Percentiles rank a stretch among this genome's conserved stretches.
Evolutionary conservation across 2,329 filamentous ascomycete species (phyloP).

Genomic region (Camptophora hylomeconis): DNA sequence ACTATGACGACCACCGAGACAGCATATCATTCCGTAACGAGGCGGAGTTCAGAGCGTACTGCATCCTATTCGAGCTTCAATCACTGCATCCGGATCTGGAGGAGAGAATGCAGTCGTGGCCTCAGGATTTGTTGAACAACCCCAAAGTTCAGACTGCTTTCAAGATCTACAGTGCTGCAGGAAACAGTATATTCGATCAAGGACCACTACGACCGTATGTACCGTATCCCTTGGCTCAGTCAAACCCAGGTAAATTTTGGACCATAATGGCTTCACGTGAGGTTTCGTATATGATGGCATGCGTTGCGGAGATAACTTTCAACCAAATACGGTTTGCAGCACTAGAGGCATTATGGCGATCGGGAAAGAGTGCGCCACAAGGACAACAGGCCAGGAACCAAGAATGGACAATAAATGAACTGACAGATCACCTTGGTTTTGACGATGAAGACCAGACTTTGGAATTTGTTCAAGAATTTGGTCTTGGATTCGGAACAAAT

Average conservation of each 20-base stretch:
- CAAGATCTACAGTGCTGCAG: conserved; percentile 42
- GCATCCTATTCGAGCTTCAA: conserved; percentile 43
- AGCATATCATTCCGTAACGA: conserved; percentile 42
- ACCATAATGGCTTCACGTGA: conserved; percentile 39
- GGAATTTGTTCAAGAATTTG: conserved; percentile 41
- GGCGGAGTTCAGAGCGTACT: conserved; percentile 51
- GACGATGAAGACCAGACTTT: conserved; percentile 42
- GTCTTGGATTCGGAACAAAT: conserved; percentile 36
- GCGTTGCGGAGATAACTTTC: conserved; percentile 51
- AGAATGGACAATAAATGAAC: conserved; percentile 43
- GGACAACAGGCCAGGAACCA: conserved; percentile 37
- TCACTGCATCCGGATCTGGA: conserved; percentile 42
- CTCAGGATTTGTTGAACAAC: conserved; percentile 36
- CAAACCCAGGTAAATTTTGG: conserved; percentile 48
- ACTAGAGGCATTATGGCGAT: conserved; percentile 42
- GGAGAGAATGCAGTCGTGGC: conserved; percentile 44
- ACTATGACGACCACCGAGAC: conserved; percentile 43
- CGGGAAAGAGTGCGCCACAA: conserved; percentile 34
- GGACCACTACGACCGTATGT: conserved; percentile 37
- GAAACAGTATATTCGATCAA: conserved; percentile 39
- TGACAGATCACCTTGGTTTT: conserved; percentile 41
- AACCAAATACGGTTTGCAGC: conserved; percentile 43
- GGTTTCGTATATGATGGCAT: conserved; percentile 50
- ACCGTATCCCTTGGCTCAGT: conserved; percentile 41
- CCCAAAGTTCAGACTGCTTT: conserved; percentile 42